Evolutionary conservation across 2,329 filamentous ascomycete genomes (phyloP), one percentile per base, ranked within the genome.

Genomic region (Tolypocladium endophyticum): DNA sequence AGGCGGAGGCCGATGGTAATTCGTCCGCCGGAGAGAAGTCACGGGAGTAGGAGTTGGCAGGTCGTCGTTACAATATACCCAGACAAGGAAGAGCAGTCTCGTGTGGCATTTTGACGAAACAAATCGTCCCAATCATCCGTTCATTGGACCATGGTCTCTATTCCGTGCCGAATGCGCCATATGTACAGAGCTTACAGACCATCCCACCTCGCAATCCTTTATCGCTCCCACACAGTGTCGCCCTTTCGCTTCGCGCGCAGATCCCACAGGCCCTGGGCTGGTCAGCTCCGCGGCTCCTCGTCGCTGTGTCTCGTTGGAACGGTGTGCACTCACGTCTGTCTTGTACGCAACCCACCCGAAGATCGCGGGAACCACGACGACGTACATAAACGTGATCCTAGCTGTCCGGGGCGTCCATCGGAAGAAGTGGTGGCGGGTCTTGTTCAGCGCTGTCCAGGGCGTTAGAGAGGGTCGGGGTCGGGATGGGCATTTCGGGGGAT

Each of bases 371-470:
- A 97, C 83, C 58, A 87, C 77, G 39, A 86, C 77, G 61, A 88
- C 82, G 75, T 93, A 97, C 64, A 87, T 79, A 71, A 97, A 85
- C 5, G 87, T 87, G 69, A 97, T 75, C 77, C 84, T 86, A 36
- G 90, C 91, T 54, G 91, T 96, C 70, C 89, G 83, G 58, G 86
- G 83, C 41, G 89, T 97, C 90, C 91, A 97, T 75, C 91, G 85
- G 84, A 97, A 99, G 84, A 90, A 96, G 78, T 91, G 91, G 84
- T 92, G 88, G 66, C 94, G 88, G 79, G 90, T 91, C 70, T 83
- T 80, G 70, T 83, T 85, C 86, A 97, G 89, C 73, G 88, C 92
- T 96, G 69, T 67, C 61, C 41, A 61, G 54, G 33, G 57, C 53
- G 67, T 71, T 69, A 72, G 67, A 56, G 56, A 16, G 38, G 41